Evolutionary conservation across 2,329 filamentous ascomycete species (phyloP).

Genomic region (Talaromyces sp.): DNA sequence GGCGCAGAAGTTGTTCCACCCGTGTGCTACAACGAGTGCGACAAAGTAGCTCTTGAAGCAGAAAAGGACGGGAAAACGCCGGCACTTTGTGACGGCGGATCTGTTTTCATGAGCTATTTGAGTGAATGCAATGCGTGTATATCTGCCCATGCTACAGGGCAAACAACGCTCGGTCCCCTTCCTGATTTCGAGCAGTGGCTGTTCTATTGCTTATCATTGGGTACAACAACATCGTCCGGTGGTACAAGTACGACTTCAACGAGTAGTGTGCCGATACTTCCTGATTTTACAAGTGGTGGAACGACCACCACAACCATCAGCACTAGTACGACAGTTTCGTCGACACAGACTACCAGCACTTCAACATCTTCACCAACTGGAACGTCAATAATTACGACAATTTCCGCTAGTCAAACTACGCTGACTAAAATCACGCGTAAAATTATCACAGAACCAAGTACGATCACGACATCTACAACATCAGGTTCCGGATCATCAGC

Average conservation of each 20-base stretch:
- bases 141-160: constrained; percentile 8
- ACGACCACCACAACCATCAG: not conserved
- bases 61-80: constrained; percentile 48
- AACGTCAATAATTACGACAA: not conserved
- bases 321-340: not conserved
- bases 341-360: not conserved
- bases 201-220: constrained; percentile 15
- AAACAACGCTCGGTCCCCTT: not conserved
- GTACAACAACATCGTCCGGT: not conserved
- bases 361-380: not conserved
- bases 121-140: constrained; percentile 14
- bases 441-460: not conserved
- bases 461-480: not conserved
- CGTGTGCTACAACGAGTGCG: constrained; percentile 54
- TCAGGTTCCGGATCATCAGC: not conserved
- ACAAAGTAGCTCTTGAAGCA: constrained; percentile 49
- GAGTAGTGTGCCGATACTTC: constrained; percentile 3
- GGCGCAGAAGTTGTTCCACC: constrained; percentile 34
- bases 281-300: not conserved
- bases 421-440: not conserved
- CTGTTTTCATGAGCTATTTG: constrained; percentile 17
- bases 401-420: not conserved
- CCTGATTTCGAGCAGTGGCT: constrained; percentile 21
- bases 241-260: constrained; percentile 5
- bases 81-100: constrained; percentile 18